phyloP scores from a whole-genome alignment of 257 asterid species.

The Solanum clarkiae region DNA sequence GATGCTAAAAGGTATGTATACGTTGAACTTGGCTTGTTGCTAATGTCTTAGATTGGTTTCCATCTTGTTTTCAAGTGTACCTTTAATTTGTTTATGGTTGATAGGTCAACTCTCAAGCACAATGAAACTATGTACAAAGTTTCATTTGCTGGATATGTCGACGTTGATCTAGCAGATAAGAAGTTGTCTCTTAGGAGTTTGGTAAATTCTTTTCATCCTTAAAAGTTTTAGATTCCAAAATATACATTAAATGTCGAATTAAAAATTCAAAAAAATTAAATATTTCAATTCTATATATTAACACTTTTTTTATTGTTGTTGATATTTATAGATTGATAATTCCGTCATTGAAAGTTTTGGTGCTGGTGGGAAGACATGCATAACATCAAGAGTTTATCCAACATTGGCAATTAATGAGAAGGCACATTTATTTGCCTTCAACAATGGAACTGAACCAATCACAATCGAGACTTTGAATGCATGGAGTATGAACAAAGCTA shows the following conservation, averaged over 20 bases:
- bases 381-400: not conserved
- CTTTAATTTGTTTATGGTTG: too few relatives aligned
- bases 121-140: conserved; percentile 2
- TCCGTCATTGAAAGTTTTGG: conserved; percentile 11
- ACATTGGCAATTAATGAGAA: not conserved
- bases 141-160: conserved; percentile 14
- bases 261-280: not conserved
- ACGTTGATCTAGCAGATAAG: not conserved
- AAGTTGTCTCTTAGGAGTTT: not conserved
- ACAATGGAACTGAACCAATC: not conserved
- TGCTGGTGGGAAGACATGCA: not conserved
- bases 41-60: not conserved
- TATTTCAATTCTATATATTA: not conserved
- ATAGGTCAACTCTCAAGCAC: conserved; percentile 1
- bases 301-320: not conserved
- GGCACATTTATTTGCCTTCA: not conserved
- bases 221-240: not conserved
- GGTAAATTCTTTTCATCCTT: not conserved
- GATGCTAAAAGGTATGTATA: conserved; percentile 48
- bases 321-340: conserved; percentile 4
- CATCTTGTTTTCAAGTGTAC: too few relatives aligned
- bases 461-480: not conserved
- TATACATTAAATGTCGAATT: not conserved
- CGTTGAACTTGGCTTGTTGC: not conserved
- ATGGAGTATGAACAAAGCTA: not conserved